Conservation (phyloP, 1,284 basidiomycete genomes). For the Ceratobasidium sp. region DNA sequence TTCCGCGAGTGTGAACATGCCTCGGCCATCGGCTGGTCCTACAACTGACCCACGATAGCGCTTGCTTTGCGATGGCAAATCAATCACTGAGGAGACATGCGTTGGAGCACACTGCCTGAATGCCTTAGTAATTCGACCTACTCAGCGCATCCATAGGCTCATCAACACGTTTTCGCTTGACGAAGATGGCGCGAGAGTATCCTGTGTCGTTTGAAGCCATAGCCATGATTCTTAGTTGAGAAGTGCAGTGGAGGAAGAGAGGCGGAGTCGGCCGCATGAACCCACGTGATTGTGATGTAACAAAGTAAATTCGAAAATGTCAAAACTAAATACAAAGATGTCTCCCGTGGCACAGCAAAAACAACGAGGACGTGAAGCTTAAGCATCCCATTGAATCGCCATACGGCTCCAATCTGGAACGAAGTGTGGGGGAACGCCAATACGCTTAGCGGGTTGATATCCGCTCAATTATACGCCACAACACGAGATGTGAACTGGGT, state of each 20-base stretch:
- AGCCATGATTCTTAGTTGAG: constrained; percentile 2
- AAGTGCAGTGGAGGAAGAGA: constrained; percentile 5
- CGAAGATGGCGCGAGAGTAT: constrained; percentile 37
- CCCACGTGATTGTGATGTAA: constrained; percentile 7
- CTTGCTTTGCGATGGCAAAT: constrained; percentile 35
- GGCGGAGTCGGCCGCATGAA: background rate
- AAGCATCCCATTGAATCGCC: background rate
- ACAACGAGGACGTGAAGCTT: background rate
- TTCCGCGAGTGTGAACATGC: constrained; percentile 31
- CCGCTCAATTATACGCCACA: constrained; percentile 37
- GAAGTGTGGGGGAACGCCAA: background rate
- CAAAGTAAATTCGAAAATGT: constrained; percentile 11
- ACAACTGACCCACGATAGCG: constrained; percentile 24
- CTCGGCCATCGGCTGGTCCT: background rate
- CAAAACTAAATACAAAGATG: background rate
- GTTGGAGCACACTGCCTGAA: constrained; percentile 32
- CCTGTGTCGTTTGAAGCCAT: constrained; percentile 1
- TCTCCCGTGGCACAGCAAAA: background rate
- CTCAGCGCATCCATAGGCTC: constrained; percentile 34
- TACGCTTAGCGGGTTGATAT: background rate
- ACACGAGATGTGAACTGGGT: constrained; percentile 24
- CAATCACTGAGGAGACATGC: constrained; percentile 25
- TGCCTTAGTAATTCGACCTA: constrained; percentile 3
- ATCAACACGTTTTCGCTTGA: constrained; percentile 35
- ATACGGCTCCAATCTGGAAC: background rate